These are phyloP conservation scores for Anastatica hierochuntica DNA, from an alignment of 345 rosid species.

Conservation along the genomic window DNA sequence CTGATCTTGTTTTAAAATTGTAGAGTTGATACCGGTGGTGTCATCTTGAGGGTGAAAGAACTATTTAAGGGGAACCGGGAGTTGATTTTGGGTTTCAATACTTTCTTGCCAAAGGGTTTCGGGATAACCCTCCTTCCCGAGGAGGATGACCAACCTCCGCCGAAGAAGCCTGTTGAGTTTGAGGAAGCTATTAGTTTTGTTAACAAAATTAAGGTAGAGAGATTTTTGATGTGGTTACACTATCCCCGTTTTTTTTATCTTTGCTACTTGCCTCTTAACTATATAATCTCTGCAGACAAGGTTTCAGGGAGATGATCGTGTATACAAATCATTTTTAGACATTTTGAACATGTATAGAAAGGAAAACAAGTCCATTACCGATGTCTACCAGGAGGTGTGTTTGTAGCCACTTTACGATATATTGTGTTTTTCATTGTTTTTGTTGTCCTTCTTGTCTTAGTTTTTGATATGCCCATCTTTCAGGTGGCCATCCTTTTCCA, in stretches of 20 bases:
- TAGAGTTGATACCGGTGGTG: slow-evolving; percentile 91
- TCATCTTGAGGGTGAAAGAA: slow-evolving; percentile 83
- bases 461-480: not conserved
- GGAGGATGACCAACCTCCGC: slow-evolving; percentile 58
- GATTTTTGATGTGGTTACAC: not conserved
- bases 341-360: slow-evolving; percentile 88
- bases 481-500: slow-evolving; percentile 84
- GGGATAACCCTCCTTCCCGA: slow-evolving; percentile 73
- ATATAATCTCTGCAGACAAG: slow-evolving; percentile 49
- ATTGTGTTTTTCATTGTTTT: not conserved
- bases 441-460: not conserved
- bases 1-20: slow-evolving; percentile 8
- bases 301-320: slow-evolving; percentile 91
- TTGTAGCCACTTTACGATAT: slow-evolving; percentile 9
- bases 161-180: slow-evolving; percentile 91
- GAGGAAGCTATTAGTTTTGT: slow-evolving; percentile 95
- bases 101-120: slow-evolving; percentile 93
- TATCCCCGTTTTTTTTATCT: not conserved
- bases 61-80: slow-evolving; percentile 82
- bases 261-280: not conserved
- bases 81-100: slow-evolving; percentile 86
- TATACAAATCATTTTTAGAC: slow-evolving; percentile 88
- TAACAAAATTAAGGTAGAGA: slow-evolving; percentile 76
- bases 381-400: slow-evolving; percentile 80
- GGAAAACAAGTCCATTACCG: slow-evolving; percentile 81